These are phyloP conservation scores for Metschnikowia cerradonensis DNA, from an alignment of 805 yeast species.

Conservation along the genomic window DNA sequence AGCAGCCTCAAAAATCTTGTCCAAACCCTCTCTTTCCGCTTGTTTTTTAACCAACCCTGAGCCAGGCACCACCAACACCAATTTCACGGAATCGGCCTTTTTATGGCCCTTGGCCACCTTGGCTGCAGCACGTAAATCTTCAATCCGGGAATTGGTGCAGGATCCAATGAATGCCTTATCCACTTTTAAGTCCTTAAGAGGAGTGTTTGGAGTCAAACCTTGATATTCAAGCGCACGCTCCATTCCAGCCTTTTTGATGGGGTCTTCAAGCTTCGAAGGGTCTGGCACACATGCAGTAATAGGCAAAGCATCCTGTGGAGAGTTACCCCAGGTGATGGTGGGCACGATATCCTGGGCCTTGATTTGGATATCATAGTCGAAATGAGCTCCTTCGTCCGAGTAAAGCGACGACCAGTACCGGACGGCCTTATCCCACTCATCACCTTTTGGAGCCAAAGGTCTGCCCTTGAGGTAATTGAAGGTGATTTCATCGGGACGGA, in stretches of 20 bases:
- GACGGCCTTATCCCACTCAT: constrained; percentile 92
- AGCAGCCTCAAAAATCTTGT: constrained; percentile 84
- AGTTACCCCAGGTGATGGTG: constrained; percentile 98
- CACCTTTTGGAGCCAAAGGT: constrained; percentile 92
- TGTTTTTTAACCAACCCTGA: constrained; percentile 91
- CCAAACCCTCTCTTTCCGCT: constrained; percentile 94
- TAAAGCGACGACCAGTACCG: constrained; percentile 85
- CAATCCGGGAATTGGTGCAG: constrained; percentile 96
- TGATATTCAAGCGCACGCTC: constrained; percentile 88
- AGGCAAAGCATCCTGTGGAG: constrained; percentile 98
- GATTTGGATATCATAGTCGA: constrained; percentile 79
- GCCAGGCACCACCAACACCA: constrained; percentile 94
- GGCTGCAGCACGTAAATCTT: constrained; percentile 95
- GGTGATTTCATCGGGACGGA: constrained; percentile 88
- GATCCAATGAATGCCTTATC: constrained; percentile 98
- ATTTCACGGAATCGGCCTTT: constrained; percentile 74
- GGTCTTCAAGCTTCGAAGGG: constrained; percentile 68
- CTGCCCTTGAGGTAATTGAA: constrained; percentile 87
- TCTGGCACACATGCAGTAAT: constrained; percentile 89
- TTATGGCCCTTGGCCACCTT: constrained; percentile 85
- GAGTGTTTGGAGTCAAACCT: constrained; percentile 84
- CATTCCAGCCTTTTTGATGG: constrained; percentile 76
- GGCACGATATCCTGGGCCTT: constrained; percentile 85
- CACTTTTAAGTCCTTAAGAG: constrained; percentile 65
- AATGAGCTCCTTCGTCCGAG: constrained; percentile 85